These are phyloP conservation scores for Amphibolis antarctica DNA, from an alignment of 106 monocot genomes.

Conservation along the genomic window DNA sequence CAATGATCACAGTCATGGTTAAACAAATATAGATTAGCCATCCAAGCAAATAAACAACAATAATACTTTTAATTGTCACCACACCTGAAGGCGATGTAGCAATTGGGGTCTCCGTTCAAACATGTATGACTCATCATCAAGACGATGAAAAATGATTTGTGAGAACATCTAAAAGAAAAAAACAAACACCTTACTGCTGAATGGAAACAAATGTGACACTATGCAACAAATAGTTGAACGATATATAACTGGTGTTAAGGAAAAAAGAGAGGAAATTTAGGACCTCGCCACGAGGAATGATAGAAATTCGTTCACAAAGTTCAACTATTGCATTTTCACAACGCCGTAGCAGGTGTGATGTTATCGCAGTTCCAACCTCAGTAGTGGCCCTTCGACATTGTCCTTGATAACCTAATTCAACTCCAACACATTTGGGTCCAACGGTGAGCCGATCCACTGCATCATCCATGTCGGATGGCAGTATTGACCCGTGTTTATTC, in stretches of 20 bases:
- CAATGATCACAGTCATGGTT: not conserved
- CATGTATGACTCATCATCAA: slow-evolving; percentile 76
- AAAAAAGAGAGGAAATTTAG: not conserved
- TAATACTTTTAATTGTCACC: not conserved
- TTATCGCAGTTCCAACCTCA: slow-evolving; percentile 68
- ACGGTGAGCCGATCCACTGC: slow-evolving; percentile 77
- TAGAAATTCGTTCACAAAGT: slow-evolving; percentile 70
- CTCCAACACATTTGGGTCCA: slow-evolving; percentile 52
- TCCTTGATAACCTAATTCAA: slow-evolving; percentile 77
- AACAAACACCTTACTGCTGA: not conserved
- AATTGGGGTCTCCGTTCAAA: slow-evolving; percentile 72
- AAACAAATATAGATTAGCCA: not conserved
- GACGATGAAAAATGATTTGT: slow-evolving; percentile 73
- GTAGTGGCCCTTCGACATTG: slow-evolving; percentile 61
- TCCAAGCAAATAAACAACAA: not conserved
- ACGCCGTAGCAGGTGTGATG: slow-evolving; percentile 68
- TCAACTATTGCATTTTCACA: slow-evolving; percentile 75
- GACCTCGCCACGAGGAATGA: slow-evolving; percentile 76
- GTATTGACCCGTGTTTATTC: slow-evolving; percentile 42
- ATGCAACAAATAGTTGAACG: not conserved
- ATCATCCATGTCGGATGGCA: slow-evolving; percentile 79
- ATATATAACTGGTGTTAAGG: not conserved
- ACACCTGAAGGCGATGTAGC: slow-evolving; percentile 77
- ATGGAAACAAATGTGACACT: not conserved
- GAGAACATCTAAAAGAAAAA: slow-evolving; percentile 50